These are phyloP conservation scores for Phytophthora sansomeana DNA, from an alignment of 352 stramenopile species.

Conservation along the genomic window DNA sequence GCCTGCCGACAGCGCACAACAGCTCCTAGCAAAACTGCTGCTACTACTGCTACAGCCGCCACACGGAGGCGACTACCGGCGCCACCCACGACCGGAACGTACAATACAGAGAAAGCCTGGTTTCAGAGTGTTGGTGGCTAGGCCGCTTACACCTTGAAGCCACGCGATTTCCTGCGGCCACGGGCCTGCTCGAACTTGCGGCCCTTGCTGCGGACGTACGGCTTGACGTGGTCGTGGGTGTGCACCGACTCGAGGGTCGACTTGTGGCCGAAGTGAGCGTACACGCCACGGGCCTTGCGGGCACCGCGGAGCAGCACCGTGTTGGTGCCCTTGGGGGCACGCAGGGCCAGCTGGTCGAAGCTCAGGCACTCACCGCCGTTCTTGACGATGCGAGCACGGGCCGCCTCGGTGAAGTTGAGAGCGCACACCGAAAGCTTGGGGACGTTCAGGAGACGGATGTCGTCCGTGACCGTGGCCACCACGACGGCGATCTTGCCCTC, in stretches of 20 bases:
- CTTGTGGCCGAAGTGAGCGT: conserved; percentile 99
- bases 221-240: conserved; percentile 99
- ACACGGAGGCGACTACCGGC: conserved; percentile 12
- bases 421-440: conserved; percentile 97
- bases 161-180: conserved; percentile 98
- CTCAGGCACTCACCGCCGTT: conserved; percentile 99
- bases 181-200: conserved; percentile 99
- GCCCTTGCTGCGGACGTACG: conserved; percentile 98
- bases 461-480: conserved; percentile 99
- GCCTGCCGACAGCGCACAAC: conserved; percentile 21
- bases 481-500: conserved; percentile 99
- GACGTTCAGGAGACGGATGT: conserved; percentile 97
- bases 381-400: conserved; percentile 97
- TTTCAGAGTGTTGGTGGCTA: conserved; percentile 41
- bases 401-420: conserved; percentile 98
- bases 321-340: conserved; percentile 97
- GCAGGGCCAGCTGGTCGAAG: conserved; percentile 99
- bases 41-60: conserved; percentile 12
- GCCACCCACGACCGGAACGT: conserved; percentile 26
- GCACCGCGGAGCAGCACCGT: conserved; percentile 98
- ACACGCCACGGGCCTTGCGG: conserved; percentile 97
- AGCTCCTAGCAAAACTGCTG: conserved; percentile 37
- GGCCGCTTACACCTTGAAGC: conserved; percentile 99
- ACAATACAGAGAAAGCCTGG: conserved; percentile 48
- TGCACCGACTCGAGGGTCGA: conserved; percentile 97